Base-by-base conservation (phyloP, 768 basidiomycete genomes). In the Amanita polypyramis region DNA sequence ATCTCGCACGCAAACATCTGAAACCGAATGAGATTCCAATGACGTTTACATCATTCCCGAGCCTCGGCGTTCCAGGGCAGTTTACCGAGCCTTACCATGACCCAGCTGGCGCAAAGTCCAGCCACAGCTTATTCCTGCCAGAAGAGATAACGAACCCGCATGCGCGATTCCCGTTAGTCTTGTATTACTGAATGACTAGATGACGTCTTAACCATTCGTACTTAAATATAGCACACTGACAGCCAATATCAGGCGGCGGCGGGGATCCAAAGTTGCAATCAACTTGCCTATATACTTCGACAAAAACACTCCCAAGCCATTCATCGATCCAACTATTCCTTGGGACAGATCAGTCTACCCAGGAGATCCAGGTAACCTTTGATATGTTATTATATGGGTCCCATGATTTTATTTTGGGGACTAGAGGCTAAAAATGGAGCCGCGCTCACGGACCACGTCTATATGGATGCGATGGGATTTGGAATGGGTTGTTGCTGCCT, bases 401-500 rank as follows among this genome's bases (percentile, higher is more conserved):
- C 49, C 46, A 32, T 42, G n/a, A n/a, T 17, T 10, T 23, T 42
- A 23, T n/a, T n/a, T n/a, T n/a, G n/a, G n/a, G n/a, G 15, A 14
- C 19, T 51, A 88, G 92, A 96, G 72, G 93, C 93, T 0, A 88
- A 82, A 65, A 74, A 81, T 52, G 93, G 94, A 2, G 91, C 93
- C 4, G 93, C 94, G 12, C 73, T 90, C 30, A 70, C 73, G 27
- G 82, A 95, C 61, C 94, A 98, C 63, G 89, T 99, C 53, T 98
- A 98, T 62, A 77, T 98, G 72, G 96, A 99, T 63, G 94, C 96
- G 7, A 98, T 98, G 96, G 95, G 94, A 23, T 99, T 99, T 63
- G 96, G 96, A 40, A 99, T 98, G 96, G 96, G 96, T 5, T 98
- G 95, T 56, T 95, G 91, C 58, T 98, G 96, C 64, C 72, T 99